Conservation (phyloP, 352 stramenopile species). For the Elongisporangium anandrum region DNA sequence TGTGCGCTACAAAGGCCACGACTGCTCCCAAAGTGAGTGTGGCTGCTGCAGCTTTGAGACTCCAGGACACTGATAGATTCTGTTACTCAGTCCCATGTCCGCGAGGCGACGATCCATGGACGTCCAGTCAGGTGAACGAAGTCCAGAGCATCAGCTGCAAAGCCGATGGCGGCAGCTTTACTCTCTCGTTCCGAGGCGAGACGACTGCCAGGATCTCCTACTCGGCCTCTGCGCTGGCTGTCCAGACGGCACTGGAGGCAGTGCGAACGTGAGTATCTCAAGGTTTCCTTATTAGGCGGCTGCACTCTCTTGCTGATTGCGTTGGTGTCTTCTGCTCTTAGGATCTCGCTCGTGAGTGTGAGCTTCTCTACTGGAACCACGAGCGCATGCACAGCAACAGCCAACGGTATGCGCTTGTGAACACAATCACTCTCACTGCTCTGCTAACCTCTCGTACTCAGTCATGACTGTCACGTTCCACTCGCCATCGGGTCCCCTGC, state of each 20-base stretch:
- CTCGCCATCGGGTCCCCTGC: constrained; percentile 58
- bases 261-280: constrained; percentile 28
- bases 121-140: constrained; percentile 61
- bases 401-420: constrained; percentile 26
- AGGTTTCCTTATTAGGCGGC: not conserved
- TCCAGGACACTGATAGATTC: constrained; percentile 5
- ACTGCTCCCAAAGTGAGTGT: constrained; percentile 66
- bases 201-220: constrained; percentile 36
- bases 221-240: constrained; percentile 13
- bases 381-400: constrained; percentile 31
- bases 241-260: constrained; percentile 42
- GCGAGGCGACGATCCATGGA: constrained; percentile 87
- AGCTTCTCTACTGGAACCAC: constrained; percentile 23
- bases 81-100: constrained; percentile 58
- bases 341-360: constrained; percentile 47
- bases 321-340: constrained; percentile 10
- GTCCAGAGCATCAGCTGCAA: constrained; percentile 70
- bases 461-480: constrained; percentile 51
- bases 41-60: constrained; percentile 1
- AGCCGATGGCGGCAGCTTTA: constrained; percentile 70
- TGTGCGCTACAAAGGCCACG: constrained; percentile 60
- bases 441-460: constrained; percentile 3
- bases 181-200: constrained; percentile 71
- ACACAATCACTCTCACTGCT: not conserved
- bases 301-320: constrained; percentile 1